Base-by-base conservation (phyloP, 371 early-diverging fungal genomes). In the Saksenaea vasiformis region DNA sequence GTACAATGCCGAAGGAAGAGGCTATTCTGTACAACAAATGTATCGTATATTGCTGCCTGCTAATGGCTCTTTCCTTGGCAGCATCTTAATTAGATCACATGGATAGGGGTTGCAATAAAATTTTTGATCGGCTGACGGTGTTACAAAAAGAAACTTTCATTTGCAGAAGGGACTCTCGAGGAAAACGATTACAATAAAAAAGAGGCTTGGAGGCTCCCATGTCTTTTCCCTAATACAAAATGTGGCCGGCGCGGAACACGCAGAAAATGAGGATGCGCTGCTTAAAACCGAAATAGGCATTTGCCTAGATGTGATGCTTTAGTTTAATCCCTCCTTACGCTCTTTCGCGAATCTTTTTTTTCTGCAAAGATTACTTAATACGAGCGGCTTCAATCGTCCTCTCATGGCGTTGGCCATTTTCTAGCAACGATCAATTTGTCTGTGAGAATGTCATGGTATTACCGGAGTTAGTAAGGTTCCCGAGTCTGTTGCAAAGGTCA, bases 191-290 rank as follows among this genome's bases (percentile, higher is more conserved):
- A n/a, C n/a, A n/a, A n/a, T n/a, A n/a, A n/a, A n/a, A n/a, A n/a
- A n/a, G n/a, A n/a, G n/a, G n/a, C n/a, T 47, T 47, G 51, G 51
- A 47, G 8, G 51, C 22, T 5, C 51, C 51, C 51, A 47, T 9
- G 51, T 22, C n/a, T 47, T 47, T 47, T n/a, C 9, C 51, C 51
- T 19, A 22, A 47, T 19, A 22, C 22, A 47, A 47, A 17, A 3
- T 1, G 22, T 22, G 22, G 2, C 51, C 51, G 51, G 51, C 22
- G 5, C 24, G 22, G 51, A 47, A 47, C 0, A 47, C 51, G 22
- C 51, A 47, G 51, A 47, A 47, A 47, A 47, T 47, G 51, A 47
- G 22, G n/a, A 22, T 22, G 51, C 51, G 51, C 51, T n/a, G 51
- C 51, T 47, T 47, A 22, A 47, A 47, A 47, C 51, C 17, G 22